Base-by-base conservation (phyloP, 768 basidiomycete genomes). In the Clitopilus hobsonii region DNA sequence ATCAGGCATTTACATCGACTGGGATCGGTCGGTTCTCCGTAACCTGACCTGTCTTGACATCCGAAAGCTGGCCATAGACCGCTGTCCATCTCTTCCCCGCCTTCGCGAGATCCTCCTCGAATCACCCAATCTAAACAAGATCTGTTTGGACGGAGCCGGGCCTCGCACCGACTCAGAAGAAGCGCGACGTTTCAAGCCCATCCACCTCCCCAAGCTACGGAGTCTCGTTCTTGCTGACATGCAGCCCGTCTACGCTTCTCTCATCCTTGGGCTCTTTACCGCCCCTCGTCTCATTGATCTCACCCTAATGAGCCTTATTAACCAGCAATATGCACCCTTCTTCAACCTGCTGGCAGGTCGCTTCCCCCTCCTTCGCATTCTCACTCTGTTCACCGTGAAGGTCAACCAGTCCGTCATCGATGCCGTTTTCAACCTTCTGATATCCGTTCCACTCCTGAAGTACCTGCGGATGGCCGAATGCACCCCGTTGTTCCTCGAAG, bases 11-110 rank as follows among this genome's bases (percentile, higher is more conserved):
- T 74, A 83, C 57, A 69, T 88, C 56, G 76, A 88, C 65, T 89
- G 87, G 82, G 60, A 69, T 13, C 66, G 65, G 16, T 74, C 83
- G 53, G 66, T 51, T 25, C 63, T 86, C 7, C 60, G 65, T 27
- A 81, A 86, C 59, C 78, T 91, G n/a, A 76, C 76, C 22, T 79
- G 78, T 8, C 72, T 91, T 53, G 87, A 89, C 59, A 69, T 91
- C 52, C 80, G 87, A 32, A 79, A 82, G 24, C 74, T 89, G 53
- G 74, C 84, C 16, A 67, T 82, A 18, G 69, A 81, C 4, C 68
- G 76, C 14, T 76, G 74, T 24, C 87, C 86, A 4, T 70, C 70
- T 29, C 66, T 83, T 14, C 32, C 56, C 7, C 74, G 74, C 22
- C 87, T 88, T 66, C 77, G 80, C 30, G 67, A 75, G 25, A 72